phyloP scores from a whole-genome alignment of 148 eudicot species.

The Nyssa sinensis region DNA sequence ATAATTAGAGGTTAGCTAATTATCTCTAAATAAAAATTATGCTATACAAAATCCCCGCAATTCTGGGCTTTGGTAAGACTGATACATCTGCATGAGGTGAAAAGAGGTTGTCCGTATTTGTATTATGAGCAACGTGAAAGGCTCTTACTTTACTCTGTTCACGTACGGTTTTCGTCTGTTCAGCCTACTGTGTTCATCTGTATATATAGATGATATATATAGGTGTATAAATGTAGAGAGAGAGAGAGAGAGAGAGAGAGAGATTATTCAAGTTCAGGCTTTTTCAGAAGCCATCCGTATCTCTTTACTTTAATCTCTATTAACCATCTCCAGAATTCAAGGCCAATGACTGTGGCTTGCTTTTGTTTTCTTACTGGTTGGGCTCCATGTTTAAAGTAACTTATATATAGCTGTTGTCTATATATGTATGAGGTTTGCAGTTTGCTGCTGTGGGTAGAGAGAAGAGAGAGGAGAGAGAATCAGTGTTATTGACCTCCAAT shows the following conservation, averaged over 20 bases:
- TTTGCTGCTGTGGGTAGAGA: neutral
- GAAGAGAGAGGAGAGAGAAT: neutral
- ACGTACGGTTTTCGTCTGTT: no score
- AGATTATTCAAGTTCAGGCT: neutral
- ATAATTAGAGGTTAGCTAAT: no score
- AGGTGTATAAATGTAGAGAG: no score
- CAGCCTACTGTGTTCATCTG: no score
- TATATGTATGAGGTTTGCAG: no score
- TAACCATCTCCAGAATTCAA: neutral
- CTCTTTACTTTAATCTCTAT: neutral
- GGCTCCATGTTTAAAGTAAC: neutral
- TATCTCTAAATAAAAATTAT: no score
- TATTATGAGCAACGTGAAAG: constrained; percentile 1
- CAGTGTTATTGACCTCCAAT: no score
- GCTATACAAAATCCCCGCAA: constrained; percentile 1
- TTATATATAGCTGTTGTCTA: no score
- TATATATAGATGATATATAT: no score
- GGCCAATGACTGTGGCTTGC: neutral
- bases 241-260: no score
- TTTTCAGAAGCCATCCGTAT: neutral
- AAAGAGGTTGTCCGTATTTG: neutral
- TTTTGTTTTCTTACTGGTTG: neutral
- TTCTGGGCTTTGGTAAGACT: neutral
- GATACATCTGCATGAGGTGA: neutral
- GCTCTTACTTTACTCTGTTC: neutral